Evolutionary conservation across 2,329 filamentous ascomycete species (phyloP).

Genomic region (Arachnomyces sp.): DNA sequence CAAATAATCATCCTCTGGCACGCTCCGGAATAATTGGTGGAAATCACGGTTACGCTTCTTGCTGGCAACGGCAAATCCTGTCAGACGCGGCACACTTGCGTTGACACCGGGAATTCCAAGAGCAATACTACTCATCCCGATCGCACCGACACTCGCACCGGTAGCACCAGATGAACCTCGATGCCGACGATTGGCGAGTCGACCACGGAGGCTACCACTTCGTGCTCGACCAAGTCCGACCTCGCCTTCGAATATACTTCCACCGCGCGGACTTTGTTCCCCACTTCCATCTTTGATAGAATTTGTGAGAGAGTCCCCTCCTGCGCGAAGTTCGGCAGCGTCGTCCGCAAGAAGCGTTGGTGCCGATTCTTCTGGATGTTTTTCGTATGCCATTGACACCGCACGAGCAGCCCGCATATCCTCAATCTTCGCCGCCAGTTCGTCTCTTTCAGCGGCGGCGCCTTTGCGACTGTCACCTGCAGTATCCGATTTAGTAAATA

Average conservation of each 20-base stretch:
- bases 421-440: conserved; percentile 50
- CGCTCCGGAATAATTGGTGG: conserved; percentile 86
- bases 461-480: conserved; percentile 28
- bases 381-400: conserved; percentile 54
- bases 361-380: conserved; percentile 30
- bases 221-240: conserved; percentile 48
- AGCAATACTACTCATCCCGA: conserved; percentile 62
- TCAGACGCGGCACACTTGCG: conserved; percentile 64
- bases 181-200: conserved; percentile 59
- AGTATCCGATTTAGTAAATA: conserved; percentile 28
- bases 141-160: conserved; percentile 61
- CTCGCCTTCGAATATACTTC: conserved; percentile 60
- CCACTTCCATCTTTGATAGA: conserved; percentile 32
- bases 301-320: conserved; percentile 12
- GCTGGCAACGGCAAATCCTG: conserved; percentile 91
- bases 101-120: conserved; percentile 57
- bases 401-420: conserved; percentile 53
- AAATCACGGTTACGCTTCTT: conserved; percentile 96
- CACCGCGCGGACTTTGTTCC: conserved; percentile 59
- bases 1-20: conserved; percentile 94
- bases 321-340: conserved; percentile 16
- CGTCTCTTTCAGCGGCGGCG: conserved; percentile 37
- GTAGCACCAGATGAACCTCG: conserved; percentile 74
- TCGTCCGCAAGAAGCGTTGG: conserved; percentile 28
- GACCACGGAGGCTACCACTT: conserved; percentile 54